A percentile compares a stretch with the other conserved stretches of the same genome.
phyloP scores from a whole-genome alignment of 495 filamentous ascomycete species.

The Penicillium steckii region DNA sequence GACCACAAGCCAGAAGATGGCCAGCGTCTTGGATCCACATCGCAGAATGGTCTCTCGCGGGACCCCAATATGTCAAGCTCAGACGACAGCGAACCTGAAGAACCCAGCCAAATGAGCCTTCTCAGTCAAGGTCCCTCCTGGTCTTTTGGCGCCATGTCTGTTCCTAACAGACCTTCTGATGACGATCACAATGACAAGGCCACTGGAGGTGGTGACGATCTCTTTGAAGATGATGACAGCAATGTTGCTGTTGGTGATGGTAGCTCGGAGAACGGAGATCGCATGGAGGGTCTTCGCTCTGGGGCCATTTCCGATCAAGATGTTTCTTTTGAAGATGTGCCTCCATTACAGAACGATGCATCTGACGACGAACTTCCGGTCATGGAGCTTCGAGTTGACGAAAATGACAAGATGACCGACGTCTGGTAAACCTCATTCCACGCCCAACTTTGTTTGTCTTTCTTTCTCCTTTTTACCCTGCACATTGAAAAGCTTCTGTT shows the following conservation, averaged over 20 bases:
- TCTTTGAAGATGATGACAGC: constrained; percentile 42
- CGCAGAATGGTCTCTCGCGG: constrained; percentile 14
- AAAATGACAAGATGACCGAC: constrained; percentile 35
- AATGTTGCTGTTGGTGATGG: constrained; percentile 45
- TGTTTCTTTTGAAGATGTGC: constrained; percentile 36
- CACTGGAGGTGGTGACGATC: constrained; percentile 28
- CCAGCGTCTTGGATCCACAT: background rate
- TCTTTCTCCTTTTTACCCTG: background rate
- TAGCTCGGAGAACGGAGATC: constrained; percentile 36
- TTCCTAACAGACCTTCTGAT: constrained; percentile 25
- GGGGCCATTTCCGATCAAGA: constrained; percentile 23
- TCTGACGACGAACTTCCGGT: constrained; percentile 47
- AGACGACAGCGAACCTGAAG: constrained; percentile 24
- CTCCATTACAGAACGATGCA: constrained; percentile 30
- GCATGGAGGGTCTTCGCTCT: constrained; percentile 31
- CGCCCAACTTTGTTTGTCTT: no score
- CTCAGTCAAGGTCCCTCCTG: constrained; percentile 28
- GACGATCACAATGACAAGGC: constrained; percentile 34
- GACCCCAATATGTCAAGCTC: constrained; percentile 32
- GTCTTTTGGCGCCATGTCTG: constrained; percentile 24
- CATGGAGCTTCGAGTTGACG: constrained; percentile 43
- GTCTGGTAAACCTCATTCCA: no score
- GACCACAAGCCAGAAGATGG: background rate
- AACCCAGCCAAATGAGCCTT: constrained; percentile 23
- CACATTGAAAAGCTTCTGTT: background rate